These are phyloP conservation scores for Casaregolazyma suthepensis DNA, from an alignment of 1,139 yeast genomes.

Conservation along the genomic window DNA sequence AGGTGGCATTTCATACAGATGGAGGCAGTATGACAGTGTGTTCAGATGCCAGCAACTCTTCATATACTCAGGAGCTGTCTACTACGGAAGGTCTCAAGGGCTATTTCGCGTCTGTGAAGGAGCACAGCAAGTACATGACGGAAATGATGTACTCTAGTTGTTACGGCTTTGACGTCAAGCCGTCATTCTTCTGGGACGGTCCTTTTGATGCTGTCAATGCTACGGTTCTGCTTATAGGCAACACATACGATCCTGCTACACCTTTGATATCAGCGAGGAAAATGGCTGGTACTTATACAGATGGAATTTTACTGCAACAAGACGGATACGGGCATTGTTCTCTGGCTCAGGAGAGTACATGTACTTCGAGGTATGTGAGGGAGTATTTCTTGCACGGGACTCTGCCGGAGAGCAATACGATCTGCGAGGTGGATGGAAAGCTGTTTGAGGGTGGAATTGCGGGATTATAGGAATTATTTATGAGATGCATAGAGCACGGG, in stretches of 20 bases:
- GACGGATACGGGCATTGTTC: conserved; percentile 16
- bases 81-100: conserved; percentile 9
- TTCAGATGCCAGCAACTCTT: conserved; percentile 12
- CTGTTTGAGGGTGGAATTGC: not conserved
- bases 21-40: conserved; percentile 15
- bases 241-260: conserved; percentile 17
- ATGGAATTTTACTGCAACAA: conserved; percentile 13
- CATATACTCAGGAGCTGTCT: conserved; percentile 2
- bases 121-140: not conserved
- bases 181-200: conserved; percentile 15
- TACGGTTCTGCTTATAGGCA: conserved; percentile 14
- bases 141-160: conserved; percentile 10
- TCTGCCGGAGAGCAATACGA: conserved; percentile 11
- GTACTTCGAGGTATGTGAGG: conserved; percentile 10
- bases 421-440: conserved; percentile 11
- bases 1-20: not conserved
- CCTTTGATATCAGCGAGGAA: conserved; percentile 14
- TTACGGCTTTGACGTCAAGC: conserved; percentile 7
- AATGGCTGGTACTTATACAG: conserved; percentile 15
- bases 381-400: conserved; percentile 13
- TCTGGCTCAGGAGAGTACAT: conserved; percentile 14
- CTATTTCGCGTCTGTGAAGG: not conserved
- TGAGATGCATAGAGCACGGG: no score
- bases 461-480: not conserved
- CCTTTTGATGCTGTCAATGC: conserved; percentile 15